Evolutionary conservation across 2,329 filamentous ascomycete species (phyloP).

Genomic region (Fusarium heterosporum): DNA sequence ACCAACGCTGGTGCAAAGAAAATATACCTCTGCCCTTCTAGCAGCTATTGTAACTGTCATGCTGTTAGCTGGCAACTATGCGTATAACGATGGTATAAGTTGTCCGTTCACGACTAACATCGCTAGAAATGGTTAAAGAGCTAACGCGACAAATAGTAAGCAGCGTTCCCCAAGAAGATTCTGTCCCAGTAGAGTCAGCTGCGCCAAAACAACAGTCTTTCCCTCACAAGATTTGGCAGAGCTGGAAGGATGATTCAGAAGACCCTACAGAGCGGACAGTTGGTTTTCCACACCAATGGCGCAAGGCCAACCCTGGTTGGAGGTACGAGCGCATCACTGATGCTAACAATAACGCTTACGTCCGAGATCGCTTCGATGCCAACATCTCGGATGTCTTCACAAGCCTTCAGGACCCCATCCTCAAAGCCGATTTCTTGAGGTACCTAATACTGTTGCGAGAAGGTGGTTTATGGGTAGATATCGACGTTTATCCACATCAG

Average conservation of each 20-base stretch:
- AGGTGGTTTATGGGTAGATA: conserved; percentile 77
- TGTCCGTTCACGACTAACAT: conserved; percentile 6
- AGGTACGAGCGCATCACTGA: conserved; percentile 49
- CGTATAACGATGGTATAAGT: conserved; percentile 16
- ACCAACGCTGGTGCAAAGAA: conserved; percentile 3
- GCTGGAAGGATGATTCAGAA: conserved; percentile 48
- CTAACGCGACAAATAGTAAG: conserved; percentile 16
- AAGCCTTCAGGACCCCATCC: conserved; percentile 61
- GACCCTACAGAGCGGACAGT: conserved; percentile 45
- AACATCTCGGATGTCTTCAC: conserved; percentile 63
- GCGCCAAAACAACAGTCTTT: conserved; percentile 14
- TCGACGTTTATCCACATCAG: conserved; percentile 74
- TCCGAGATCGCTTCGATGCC: conserved; percentile 74
- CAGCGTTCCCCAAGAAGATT: not conserved
- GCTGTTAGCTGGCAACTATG: conserved; percentile 18
- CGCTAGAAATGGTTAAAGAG: not conserved
- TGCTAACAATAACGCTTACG: conserved; percentile 52
- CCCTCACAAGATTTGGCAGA: conserved; percentile 50
- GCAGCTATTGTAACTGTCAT: conserved; percentile 8
- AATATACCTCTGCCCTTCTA: conserved; percentile 13
- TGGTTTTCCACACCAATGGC: conserved; percentile 47
- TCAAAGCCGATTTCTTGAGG: conserved; percentile 71
- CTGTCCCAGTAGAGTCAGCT: not conserved
- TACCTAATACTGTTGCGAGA: conserved; percentile 73
- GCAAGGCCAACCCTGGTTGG: conserved; percentile 42